These are phyloP conservation scores for Pistacia vera DNA, from an alignment of 345 rosid genomes.

Conservation along the genomic window DNA sequence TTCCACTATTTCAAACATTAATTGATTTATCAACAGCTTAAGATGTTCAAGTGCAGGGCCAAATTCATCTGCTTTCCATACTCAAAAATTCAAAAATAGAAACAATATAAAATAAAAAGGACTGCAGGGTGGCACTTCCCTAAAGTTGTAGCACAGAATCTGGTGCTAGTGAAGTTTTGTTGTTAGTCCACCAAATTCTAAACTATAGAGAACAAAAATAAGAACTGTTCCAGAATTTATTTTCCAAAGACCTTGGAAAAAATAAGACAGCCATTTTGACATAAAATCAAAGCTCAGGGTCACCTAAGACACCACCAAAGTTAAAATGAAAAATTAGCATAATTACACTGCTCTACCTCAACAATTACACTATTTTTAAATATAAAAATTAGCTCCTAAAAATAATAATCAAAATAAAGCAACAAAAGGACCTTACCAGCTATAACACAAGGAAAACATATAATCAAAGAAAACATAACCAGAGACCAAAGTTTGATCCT, in stretches of 20 bases:
- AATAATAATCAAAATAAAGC: background rate
- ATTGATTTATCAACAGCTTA: slow-evolving; percentile 6
- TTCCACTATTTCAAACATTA: slow-evolving; percentile 16
- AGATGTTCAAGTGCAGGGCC: background rate
- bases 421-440: background rate
- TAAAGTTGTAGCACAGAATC: background rate
- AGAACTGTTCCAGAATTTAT: background rate
- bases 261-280: background rate
- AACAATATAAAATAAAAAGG: background rate
- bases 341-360: background rate
- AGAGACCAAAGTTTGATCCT: background rate
- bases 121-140: background rate
- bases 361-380: background rate
- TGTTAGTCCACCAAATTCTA: background rate
- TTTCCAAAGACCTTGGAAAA: background rate
- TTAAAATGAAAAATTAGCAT: background rate
- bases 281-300: slow-evolving; percentile 2
- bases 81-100: background rate
- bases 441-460: background rate
- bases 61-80: background rate
- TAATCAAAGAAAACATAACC: background rate
- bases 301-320: background rate
- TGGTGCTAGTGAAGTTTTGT: background rate
- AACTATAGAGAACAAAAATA: background rate
- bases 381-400: background rate